Conservation (phyloP, 1,284 basidiomycete genomes). For the Ceratobasidium sp. region DNA sequence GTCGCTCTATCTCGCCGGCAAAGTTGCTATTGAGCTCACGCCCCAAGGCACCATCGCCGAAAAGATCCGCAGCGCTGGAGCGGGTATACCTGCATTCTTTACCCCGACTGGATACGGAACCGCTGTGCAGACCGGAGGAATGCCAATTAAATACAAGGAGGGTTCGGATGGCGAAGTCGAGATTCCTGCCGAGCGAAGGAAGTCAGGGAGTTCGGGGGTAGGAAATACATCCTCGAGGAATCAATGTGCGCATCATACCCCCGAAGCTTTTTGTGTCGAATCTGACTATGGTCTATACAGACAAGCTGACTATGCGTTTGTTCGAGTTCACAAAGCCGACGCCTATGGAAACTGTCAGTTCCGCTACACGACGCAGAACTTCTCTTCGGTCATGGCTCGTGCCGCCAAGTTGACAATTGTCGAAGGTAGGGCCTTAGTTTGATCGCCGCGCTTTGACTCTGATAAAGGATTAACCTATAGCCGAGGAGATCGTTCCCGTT, state of each 20-base stretch:
- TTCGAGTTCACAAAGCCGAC: conserved; percentile 96
- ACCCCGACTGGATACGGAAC: conserved; percentile 93
- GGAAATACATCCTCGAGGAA: conserved; percentile 85
- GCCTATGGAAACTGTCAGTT: conserved; percentile 87
- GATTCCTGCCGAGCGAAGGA: conserved; percentile 78
- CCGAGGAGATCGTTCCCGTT: conserved; percentile 89
- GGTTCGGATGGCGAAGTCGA: conserved; percentile 66
- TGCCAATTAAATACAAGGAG: conserved; percentile 71
- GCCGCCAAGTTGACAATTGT: conserved; percentile 92
- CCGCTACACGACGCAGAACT: conserved; percentile 86
- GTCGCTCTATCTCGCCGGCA: conserved; percentile 75
- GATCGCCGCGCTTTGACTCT: neutral
- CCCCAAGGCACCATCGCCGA: conserved; percentile 93
- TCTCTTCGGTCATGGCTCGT: conserved; percentile 84
- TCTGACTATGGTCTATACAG: conserved; percentile 41
- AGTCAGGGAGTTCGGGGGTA: conserved; percentile 77
- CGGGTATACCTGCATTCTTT: conserved; percentile 95
- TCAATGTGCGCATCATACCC: conserved; percentile 77
- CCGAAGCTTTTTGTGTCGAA: conserved; percentile 17
- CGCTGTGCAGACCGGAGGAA: conserved; percentile 74
- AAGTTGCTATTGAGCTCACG: conserved; percentile 85
- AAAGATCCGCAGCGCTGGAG: conserved; percentile 88
- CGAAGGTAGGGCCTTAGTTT: conserved; percentile 69
- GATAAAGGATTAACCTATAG: conserved; percentile 50
- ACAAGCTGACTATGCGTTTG: conserved; percentile 62